These are phyloP conservation scores for Didymella arachidicola DNA, from an alignment of 2,329 filamentous ascomycete species.

Conservation along the genomic window DNA sequence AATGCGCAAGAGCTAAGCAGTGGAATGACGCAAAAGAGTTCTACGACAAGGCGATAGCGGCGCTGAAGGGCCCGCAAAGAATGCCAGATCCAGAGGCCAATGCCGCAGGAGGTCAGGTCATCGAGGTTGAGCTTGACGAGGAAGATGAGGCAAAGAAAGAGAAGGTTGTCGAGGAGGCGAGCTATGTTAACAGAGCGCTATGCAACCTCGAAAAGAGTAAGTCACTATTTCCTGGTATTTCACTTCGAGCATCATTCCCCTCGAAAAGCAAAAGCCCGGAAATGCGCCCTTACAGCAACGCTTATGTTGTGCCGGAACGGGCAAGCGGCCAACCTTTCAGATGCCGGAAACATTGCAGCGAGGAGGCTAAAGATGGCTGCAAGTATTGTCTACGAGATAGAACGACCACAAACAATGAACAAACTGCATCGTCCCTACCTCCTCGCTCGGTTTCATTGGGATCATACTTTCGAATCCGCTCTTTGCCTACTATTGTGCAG, in stretches of 20 bases:
- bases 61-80: conserved; percentile 69
- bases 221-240: conserved; percentile 28
- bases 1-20: conserved; percentile 75
- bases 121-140: conserved; percentile 61
- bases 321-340: neutral
- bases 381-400: conserved; percentile 9
- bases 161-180: conserved; percentile 72
- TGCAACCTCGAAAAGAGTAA: conserved; percentile 84
- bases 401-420: conserved; percentile 14
- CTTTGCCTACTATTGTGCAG: neutral
- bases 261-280: neutral
- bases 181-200: conserved; percentile 86
- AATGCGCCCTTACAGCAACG: neutral
- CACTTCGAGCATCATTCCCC: neutral
- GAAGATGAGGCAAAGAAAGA: conserved; percentile 69
- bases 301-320: neutral
- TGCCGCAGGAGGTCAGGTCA: conserved; percentile 49
- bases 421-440: conserved; percentile 6
- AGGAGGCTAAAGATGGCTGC: conserved; percentile 10
- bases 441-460: conserved; percentile 2
- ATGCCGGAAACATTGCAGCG: conserved; percentile 1
- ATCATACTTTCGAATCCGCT: neutral
- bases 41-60: conserved; percentile 83
- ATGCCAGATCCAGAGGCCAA: conserved; percentile 50
- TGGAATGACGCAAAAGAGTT: conserved; percentile 90